Evolutionary conservation across 768 basidiomycete genomes (phyloP).

Genomic region (Suillus alpinus): DNA sequence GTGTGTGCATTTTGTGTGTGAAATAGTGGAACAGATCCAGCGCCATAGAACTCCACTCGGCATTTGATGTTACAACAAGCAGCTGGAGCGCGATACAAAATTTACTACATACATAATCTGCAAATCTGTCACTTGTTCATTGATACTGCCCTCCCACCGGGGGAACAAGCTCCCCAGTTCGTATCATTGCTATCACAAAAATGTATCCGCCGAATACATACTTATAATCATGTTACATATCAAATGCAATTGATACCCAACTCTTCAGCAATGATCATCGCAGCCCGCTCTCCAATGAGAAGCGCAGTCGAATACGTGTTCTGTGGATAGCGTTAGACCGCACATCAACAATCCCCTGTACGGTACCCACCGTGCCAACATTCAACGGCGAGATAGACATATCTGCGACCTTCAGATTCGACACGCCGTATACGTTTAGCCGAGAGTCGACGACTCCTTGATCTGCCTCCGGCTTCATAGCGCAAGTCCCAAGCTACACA

Average conservation of each 20-base stretch:
- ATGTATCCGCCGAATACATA: too few relatives aligned
- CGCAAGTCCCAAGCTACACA: constrained; percentile 57
- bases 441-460: constrained; percentile 61
- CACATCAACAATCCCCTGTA: neutral
- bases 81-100: too few relatives aligned
- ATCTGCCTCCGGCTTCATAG: constrained; percentile 58
- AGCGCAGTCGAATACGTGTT: constrained; percentile 25
- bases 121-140: too few relatives aligned
- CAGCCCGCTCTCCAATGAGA: constrained; percentile 27
- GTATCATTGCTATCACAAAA: too few relatives aligned
- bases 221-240: constrained; percentile 4
- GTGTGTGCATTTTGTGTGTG: too few relatives aligned
- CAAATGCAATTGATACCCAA: constrained; percentile 15
- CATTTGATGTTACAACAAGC: too few relatives aligned
- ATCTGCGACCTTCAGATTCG: constrained; percentile 60
- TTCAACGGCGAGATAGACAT: constrained; percentile 40
- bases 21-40: too few relatives aligned
- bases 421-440: constrained; percentile 62
- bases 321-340: constrained; percentile 1
- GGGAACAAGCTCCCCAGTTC: too few relatives aligned
- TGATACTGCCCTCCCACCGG: too few relatives aligned
- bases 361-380: constrained; percentile 28
- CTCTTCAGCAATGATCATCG: constrained; percentile 19
- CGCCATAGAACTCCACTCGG: too few relatives aligned
- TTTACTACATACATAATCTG: too few relatives aligned